Base-by-base conservation (phyloP, 352 stramenopile genomes). In the Pythium sukuiense region DNA sequence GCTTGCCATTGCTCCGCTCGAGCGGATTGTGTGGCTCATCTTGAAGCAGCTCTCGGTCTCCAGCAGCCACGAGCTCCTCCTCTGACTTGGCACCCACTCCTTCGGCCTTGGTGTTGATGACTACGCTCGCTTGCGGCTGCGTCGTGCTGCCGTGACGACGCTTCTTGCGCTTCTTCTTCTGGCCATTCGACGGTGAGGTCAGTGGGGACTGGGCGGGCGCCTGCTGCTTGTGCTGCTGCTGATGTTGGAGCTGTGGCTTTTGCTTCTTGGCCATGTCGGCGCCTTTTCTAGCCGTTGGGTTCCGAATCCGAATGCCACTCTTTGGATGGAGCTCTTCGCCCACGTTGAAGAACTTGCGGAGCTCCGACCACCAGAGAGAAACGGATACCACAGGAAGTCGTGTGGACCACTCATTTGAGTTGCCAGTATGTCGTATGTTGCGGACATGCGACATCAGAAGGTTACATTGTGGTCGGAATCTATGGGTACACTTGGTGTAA, bases 81-180 rank as follows among this genome's bases (percentile, higher is more conserved):
- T 14, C 35, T 13, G 35, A 43, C 35, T 43, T 43, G 13, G 30
- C 54, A 18, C 13, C 18, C 20, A 24, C 20, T 56, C n/a, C 24
- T 16, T 26, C 20, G 37, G 20, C 20, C 20, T 24, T 24, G 20
- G 20, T 24, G 20, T 24, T 24, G 20, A 24, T 24, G 20, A 24
- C 20, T 24, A 24, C 20, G 20, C 20, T 24, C 24, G 35, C 27
- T 61, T 30, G 18, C 63, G 27, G 20, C 52, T 46, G 16, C 20
- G 45, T n/a, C 45, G n/a, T 16, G 20, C 45, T 52, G 18, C 55
- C 57, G 39, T 57, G 56, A n/a, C 64, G 64, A 26, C 64, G 64
- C 41, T 70, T 70, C 64, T 70, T 70, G 12, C 56, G 55, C 41
- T 55, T 65, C 64, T 70, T 70, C 37, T 70, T 70, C 18, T 64